A percentile compares a stretch with the other conserved stretches of the same genome.
phyloP scores from a whole-genome alignment of 768 basidiomycete genomes.

The Russula dissimulans region DNA sequence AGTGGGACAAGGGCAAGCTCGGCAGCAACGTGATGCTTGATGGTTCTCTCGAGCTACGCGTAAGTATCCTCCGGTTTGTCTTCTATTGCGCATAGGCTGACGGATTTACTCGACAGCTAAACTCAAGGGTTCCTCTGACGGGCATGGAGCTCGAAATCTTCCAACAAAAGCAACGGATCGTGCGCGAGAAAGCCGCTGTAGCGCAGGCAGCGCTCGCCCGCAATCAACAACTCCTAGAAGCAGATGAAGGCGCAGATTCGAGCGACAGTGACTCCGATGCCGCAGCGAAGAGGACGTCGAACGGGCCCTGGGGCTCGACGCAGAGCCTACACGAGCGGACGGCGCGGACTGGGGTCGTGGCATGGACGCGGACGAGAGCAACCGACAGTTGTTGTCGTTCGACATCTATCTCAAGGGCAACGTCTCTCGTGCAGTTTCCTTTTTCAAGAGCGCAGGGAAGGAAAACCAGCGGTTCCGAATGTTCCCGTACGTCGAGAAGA shows the following conservation, averaged over 20 bases:
- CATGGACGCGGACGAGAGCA: slow-evolving; percentile 66
- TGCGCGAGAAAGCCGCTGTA: slow-evolving; percentile 77
- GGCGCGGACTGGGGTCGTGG: slow-evolving; percentile 48
- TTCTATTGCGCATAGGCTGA: slow-evolving; percentile 3
- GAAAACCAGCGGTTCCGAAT: slow-evolving; percentile 82
- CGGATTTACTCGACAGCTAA: slow-evolving; percentile 43
- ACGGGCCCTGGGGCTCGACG: slow-evolving; percentile 41
- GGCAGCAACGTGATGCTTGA: slow-evolving; percentile 82
- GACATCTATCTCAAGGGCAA: slow-evolving; percentile 99
- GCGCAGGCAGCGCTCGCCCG: slow-evolving; percentile 78
- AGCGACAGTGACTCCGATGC: slow-evolving; percentile 63
- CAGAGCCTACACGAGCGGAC: slow-evolving; percentile 30
- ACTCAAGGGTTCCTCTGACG: slow-evolving; percentile 80
- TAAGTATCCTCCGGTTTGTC: slow-evolving; percentile 25
- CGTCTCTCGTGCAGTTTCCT: slow-evolving; percentile 73
- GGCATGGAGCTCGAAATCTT: slow-evolving; percentile 82
- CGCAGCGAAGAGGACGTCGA: slow-evolving; percentile 55
- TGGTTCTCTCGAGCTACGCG: slow-evolving; percentile 55
- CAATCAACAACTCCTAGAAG: slow-evolving; percentile 84
- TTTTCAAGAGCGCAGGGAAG: slow-evolving; percentile 70
- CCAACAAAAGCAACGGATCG: slow-evolving; percentile 63
- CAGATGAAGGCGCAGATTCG: slow-evolving; percentile 82
- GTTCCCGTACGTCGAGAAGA: slow-evolving; percentile 96
- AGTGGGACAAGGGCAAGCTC: slow-evolving; percentile 85
- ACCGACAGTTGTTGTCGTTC: slow-evolving; percentile 72